Base-by-base conservation (phyloP, 2,329 filamentous ascomycete species). In the Hyphodiscus sp. region DNA sequence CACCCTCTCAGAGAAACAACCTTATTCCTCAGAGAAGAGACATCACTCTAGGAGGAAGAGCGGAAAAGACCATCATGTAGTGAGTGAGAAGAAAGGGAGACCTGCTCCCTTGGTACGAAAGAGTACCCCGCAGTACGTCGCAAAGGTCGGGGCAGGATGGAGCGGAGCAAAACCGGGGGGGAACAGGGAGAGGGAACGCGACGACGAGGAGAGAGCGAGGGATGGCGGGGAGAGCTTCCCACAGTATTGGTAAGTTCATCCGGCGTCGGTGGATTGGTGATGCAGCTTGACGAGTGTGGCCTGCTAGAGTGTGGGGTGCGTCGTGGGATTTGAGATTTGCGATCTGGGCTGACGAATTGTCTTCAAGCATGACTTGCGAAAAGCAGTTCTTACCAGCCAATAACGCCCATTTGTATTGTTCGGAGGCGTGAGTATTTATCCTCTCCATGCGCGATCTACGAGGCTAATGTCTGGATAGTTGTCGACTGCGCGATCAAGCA, bases 201-300 rank as follows among this genome's bases (percentile, higher is more conserved):
- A 60, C 4, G 53, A 61, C 13, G 62, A 61, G 1, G 55, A 60
- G 9, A 44, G 52, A n/a, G 54, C 55, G 29, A 51, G 62, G 26
- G 64, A 83, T 51, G 80, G 82, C 63, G 73, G 79, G 52, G 81
- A 85, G 64, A 82, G 77, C 68, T 85, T 85, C 58, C 81, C 81
- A 20, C 81, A 84, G 65, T 85, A 75, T 64, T 85, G 82, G 82
- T 85, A 76, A 54, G 80, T 77, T 44, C 18, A 11, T 44, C 20
- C 13, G 20, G n/a, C 3, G 42, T 19, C 4, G 42, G 42, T 44
- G 15, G 18, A 9, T 45, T 8, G 43, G 43, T 5, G 43, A 20
- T 47, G 45, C 45, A 29, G 13, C 6, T 23, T 19, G 20, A 53
- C 43, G 4, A 38, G 33, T n/a, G 33, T 38, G 33, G 13, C 33